Conservation (phyloP, 306 rosid species). For the Glycine soja region DNA sequence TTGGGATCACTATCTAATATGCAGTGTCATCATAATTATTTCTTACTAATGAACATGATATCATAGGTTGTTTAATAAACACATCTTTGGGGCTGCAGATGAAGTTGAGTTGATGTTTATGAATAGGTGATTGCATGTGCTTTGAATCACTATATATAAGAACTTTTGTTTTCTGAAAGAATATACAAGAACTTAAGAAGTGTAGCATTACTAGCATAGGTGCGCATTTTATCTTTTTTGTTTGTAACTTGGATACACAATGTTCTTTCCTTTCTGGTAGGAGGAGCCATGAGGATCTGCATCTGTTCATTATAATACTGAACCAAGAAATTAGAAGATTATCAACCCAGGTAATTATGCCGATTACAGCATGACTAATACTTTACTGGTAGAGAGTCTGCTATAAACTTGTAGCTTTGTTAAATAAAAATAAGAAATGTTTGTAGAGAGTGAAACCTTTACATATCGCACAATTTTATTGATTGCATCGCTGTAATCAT, state of each 20-base stretch:
- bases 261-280: constrained; percentile 50
- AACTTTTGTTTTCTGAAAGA: too few species aligned
- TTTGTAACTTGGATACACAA: constrained; percentile 36
- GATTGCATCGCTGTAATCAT: too few species aligned
- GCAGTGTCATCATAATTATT: constrained; percentile 3
- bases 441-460: too few species aligned
- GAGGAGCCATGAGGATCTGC: constrained; percentile 92
- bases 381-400: not conserved
- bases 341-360: constrained; percentile 74
- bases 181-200: constrained; percentile 1
- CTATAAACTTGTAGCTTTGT: not conserved
- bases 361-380: constrained; percentile 7
- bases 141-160: constrained; percentile 13
- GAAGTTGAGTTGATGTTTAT: constrained; percentile 93
- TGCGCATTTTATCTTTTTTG: constrained; percentile 14
- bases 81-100: constrained; percentile 93
- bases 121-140: constrained; percentile 70
- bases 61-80: constrained; percentile 81
- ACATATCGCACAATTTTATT: too few species aligned
- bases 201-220: constrained; percentile 7
- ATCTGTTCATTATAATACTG: constrained; percentile 74
- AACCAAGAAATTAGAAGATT: constrained; percentile 91
- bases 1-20: constrained; percentile 25
- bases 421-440: too few species aligned
- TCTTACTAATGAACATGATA: constrained; percentile 28